Base-by-base conservation (phyloP, 441 rosid genomes). In the Populus hybrid region DNA sequence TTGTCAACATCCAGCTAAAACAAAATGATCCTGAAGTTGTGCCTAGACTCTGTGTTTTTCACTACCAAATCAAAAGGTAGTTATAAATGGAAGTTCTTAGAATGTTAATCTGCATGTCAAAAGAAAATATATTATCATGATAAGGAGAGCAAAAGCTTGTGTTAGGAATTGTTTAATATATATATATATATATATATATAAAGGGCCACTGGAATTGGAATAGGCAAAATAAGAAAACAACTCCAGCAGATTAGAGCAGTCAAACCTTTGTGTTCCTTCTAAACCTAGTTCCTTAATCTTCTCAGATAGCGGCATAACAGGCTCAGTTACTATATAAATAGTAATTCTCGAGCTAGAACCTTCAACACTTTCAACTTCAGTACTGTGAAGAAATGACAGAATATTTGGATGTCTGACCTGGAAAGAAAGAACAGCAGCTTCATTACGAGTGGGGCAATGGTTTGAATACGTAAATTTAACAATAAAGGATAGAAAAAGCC, bases 331-430 rank as follows among this genome's bases (percentile, higher is more conserved):
- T 68, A 96, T 91, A 79, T 96, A 96, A 73, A 96, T 88, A 20
- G 96, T 92, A 77, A 93, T 85, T 82, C 87, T 96, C 50, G 93
- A 64, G 82, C 87, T 68, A 71, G 97, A 77, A 74, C 92, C 94
- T 38, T 96, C 99, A 75, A 79, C 69, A 82, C 84, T 83, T 87
- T 94, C 98, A 74, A 92, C 90, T 88, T 96, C 99, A 2, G 98
- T 89, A 83, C 99, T 96, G 78, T 94, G 91, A 68, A 96, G 95
- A 87, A 94, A 96, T 63, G 98, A 91, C 61, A 96, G 85, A 81
- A 96, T 91, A 84, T 93, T 96, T 21, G 99, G 99, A 89, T 96
- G 99, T 81, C 99, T 92, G 72, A 93, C 99, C 99, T 96, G 88
- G 64, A 78, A 53, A 84, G 67, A 53, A 80, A 59, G 8, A 77